phyloP scores from a whole-genome alignment of 371 early-diverging fungal species.

The Syncephalastrum sp. region DNA sequence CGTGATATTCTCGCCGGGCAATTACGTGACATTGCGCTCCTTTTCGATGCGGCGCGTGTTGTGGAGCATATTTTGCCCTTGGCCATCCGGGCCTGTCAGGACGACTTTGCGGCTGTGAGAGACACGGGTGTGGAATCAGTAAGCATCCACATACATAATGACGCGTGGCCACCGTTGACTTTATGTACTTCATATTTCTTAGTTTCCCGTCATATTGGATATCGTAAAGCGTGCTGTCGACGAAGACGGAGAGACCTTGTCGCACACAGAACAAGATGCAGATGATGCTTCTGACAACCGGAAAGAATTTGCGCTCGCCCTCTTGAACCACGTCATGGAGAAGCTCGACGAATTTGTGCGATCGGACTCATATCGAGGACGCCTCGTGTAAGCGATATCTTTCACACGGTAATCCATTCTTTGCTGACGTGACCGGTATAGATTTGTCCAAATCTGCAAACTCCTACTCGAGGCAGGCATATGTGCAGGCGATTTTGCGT shows the following conservation, averaged over 20 bases:
- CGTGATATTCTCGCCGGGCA: slow-evolving; percentile 57
- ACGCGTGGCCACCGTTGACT: too few species aligned
- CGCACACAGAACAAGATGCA: slow-evolving; percentile 27
- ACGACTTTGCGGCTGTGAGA: slow-evolving; percentile 56
- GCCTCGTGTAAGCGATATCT: slow-evolving; percentile 34
- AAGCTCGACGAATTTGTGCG: slow-evolving; percentile 45
- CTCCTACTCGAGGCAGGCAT: slow-evolving; percentile 39
- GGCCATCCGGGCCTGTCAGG: slow-evolving; percentile 55
- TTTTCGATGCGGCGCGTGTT: slow-evolving; percentile 53
- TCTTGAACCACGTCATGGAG: slow-evolving; percentile 51
- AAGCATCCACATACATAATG: slow-evolving; percentile 8
- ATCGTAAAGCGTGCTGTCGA: slow-evolving; percentile 49
- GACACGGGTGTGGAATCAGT: slow-evolving; percentile 55
- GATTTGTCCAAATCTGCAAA: slow-evolving; percentile 43
- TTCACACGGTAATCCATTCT: not conserved
- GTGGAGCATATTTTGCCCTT: slow-evolving; percentile 54
- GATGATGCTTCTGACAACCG: slow-evolving; percentile 30
- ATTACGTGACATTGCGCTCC: slow-evolving; percentile 45
- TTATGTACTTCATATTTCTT: not conserved
- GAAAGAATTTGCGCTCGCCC: slow-evolving; percentile 36
- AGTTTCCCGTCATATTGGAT: slow-evolving; percentile 48
- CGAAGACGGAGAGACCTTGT: slow-evolving; percentile 43
- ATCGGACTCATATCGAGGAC: slow-evolving; percentile 39
- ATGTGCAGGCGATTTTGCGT: slow-evolving; percentile 37
- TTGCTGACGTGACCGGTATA: slow-evolving; percentile 6